Evolutionary conservation across 768 basidiomycete genomes (phyloP).

Genomic region (Lyophyllum shimeji): DNA sequence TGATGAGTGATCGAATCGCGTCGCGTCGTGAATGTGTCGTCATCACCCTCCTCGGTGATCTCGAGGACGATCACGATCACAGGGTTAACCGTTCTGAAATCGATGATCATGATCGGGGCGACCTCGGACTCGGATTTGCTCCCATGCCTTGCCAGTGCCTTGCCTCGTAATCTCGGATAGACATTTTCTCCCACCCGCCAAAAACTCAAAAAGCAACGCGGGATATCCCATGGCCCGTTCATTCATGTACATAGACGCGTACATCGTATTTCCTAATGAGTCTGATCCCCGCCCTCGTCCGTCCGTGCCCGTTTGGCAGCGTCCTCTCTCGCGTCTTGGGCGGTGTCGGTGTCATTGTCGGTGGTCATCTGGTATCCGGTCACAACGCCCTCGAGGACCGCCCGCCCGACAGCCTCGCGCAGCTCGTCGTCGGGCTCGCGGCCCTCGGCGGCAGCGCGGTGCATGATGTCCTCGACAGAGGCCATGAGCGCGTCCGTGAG

Average conservation of each 20-base stretch:
- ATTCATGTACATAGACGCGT: too few relatives aligned
- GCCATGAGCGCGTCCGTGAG: slow-evolving; percentile 68
- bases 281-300: slow-evolving; percentile 10
- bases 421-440: slow-evolving; percentile 70
- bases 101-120: slow-evolving; percentile 35
- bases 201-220: background rate
- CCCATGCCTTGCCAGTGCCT: too few relatives aligned
- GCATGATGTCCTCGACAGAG: slow-evolving; percentile 67
- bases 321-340: slow-evolving; percentile 26
- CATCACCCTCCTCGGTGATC: background rate
- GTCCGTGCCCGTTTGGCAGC: slow-evolving; percentile 35
- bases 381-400: slow-evolving; percentile 66
- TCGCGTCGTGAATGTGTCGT: background rate
- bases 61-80: slow-evolving; percentile 21
- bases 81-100: background rate
- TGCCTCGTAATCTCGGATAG: background rate
- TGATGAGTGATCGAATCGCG: slow-evolving; percentile 13
- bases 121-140: slow-evolving; percentile 15
- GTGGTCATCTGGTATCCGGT: slow-evolving; percentile 57
- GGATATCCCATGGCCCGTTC: too few relatives aligned
- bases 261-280: background rate
- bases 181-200: background rate
- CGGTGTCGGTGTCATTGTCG: slow-evolving; percentile 20
- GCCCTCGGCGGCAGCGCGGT: slow-evolving; percentile 51
- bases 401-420: slow-evolving; percentile 56